These are phyloP conservation scores for Silene latifolia DNA, from an alignment of 148 eudicot species.

Conservation along the genomic window DNA sequence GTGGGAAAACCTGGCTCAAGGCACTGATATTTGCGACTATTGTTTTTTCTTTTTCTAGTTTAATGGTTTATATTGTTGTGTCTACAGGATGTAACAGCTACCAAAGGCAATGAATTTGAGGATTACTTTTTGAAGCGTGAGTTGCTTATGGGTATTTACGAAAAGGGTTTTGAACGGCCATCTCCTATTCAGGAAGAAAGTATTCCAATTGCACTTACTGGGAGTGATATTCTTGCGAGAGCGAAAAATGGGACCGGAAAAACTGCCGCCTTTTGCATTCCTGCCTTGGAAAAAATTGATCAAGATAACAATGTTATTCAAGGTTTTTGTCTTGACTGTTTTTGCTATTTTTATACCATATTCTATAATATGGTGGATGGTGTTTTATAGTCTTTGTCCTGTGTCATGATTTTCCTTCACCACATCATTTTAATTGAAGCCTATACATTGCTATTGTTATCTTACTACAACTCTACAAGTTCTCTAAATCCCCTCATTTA, in stretches of 20 bases:
- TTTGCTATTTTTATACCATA: neutral
- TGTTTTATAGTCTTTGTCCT: neutral
- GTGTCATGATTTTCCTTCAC: neutral
- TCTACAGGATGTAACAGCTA: conserved; percentile 85
- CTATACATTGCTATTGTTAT: neutral
- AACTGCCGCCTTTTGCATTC: conserved; percentile 86
- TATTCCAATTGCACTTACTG: conserved; percentile 82
- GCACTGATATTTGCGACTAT: neutral
- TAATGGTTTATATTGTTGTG: neutral
- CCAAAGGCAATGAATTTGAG: conserved; percentile 94
- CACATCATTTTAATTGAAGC: too few species aligned
- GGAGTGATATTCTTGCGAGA: conserved; percentile 85
- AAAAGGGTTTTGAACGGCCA: conserved; percentile 84
- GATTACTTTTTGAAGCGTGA: conserved; percentile 85
- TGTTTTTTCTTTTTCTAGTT: neutral
- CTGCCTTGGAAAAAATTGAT: conserved; percentile 81
- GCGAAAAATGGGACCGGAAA: conserved; percentile 94
- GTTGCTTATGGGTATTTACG: conserved; percentile 81
- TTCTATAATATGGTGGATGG: neutral
- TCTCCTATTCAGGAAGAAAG: conserved; percentile 91
- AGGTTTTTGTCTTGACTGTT: conserved; percentile 39
- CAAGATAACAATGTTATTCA: conserved; percentile 78
- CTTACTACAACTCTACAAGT: too few species aligned
- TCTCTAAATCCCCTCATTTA: neutral
- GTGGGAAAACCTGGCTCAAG: neutral